Percentiles rank a stretch among this genome's conserved stretches.
Evolutionary conservation across 345 rosid genomes (phyloP).

Genomic region (Ailanthus altissimus): DNA sequence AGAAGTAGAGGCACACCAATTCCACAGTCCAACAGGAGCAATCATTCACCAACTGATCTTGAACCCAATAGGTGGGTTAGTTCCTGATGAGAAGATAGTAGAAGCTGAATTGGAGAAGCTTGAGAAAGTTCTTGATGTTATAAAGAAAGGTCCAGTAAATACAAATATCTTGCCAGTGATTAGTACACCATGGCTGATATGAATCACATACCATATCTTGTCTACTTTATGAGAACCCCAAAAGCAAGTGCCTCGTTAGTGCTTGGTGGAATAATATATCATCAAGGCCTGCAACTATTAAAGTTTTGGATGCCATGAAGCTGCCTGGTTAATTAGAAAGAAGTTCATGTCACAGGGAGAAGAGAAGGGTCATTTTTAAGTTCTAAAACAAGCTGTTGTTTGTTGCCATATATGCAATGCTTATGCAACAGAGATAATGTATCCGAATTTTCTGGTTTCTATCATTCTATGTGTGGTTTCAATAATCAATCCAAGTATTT

Average conservation of each 20-base stretch:
- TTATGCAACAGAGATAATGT: not conserved
- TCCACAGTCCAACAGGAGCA: constrained; percentile 19
- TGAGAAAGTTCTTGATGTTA: constrained; percentile 50
- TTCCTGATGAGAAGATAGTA: constrained; percentile 31
- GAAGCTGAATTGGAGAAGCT: constrained; percentile 35
- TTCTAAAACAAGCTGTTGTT: not conserved
- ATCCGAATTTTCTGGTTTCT: not conserved
- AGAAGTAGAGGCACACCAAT: constrained; percentile 51
- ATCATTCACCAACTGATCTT: constrained; percentile 35
- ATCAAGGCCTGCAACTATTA: constrained; percentile 20
- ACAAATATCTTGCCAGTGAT: constrained; percentile 40
- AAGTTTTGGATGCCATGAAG: constrained; percentile 19
- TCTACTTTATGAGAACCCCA: constrained; percentile 40
- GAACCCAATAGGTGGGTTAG: constrained; percentile 34
- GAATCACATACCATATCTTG: constrained; percentile 39
- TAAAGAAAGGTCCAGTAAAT: constrained; percentile 38
- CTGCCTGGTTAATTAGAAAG: not conserved
- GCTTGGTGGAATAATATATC: constrained; percentile 29
- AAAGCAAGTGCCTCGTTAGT: not conserved
- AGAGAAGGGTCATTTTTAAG: not conserved
- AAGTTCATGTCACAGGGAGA: not conserved
- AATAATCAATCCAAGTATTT: too few species aligned
- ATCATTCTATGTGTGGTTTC: not conserved
- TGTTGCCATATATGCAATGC: not conserved
- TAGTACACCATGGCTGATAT: constrained; percentile 51